Percentiles rank a stretch among this genome's conserved stretches.
phyloP scores from a whole-genome alignment of 129 eudicot genomes.

The Saussurea involucrata region DNA sequence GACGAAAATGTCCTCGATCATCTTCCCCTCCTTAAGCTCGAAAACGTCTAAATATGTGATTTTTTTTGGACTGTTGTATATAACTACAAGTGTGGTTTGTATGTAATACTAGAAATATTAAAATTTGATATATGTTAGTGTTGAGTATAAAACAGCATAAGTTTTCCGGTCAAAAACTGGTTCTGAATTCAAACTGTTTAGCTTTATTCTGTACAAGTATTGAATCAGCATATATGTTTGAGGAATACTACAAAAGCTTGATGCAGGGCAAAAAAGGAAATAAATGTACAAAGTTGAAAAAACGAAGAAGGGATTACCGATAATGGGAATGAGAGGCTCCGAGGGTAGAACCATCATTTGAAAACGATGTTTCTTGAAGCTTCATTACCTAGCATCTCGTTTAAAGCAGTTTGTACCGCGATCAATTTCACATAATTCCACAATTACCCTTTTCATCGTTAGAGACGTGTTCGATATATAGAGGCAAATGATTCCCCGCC shows the following conservation, averaged over 20 bases:
- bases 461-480: slow-evolving; percentile 40
- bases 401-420: slow-evolving; percentile 35
- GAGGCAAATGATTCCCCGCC: background rate
- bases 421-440: slow-evolving; percentile 52
- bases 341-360: slow-evolving; percentile 65
- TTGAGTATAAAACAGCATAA: background rate
- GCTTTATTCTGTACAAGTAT: background rate
- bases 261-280: background rate
- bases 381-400: slow-evolving; percentile 47
- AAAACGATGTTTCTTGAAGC: slow-evolving; percentile 19
- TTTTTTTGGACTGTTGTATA: slow-evolving; percentile 8
- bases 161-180: background rate
- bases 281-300: background rate
- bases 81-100: slow-evolving; percentile 9
- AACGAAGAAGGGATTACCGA: background rate
- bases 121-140: background rate
- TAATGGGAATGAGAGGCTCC: slow-evolving; percentile 69
- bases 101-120: background rate
- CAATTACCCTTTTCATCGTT: slow-evolving; percentile 43
- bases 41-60: slow-evolving; percentile 9
- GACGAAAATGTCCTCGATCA: slow-evolving; percentile 36
- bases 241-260: background rate
- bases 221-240: background rate
- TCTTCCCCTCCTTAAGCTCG: slow-evolving; percentile 57
- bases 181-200: background rate